Percentiles rank a stretch among this genome's conserved stretches.
Evolutionary conservation across 2,329 filamentous ascomycete species (phyloP).

Genomic region (Microdochium trichocladiopsis): DNA sequence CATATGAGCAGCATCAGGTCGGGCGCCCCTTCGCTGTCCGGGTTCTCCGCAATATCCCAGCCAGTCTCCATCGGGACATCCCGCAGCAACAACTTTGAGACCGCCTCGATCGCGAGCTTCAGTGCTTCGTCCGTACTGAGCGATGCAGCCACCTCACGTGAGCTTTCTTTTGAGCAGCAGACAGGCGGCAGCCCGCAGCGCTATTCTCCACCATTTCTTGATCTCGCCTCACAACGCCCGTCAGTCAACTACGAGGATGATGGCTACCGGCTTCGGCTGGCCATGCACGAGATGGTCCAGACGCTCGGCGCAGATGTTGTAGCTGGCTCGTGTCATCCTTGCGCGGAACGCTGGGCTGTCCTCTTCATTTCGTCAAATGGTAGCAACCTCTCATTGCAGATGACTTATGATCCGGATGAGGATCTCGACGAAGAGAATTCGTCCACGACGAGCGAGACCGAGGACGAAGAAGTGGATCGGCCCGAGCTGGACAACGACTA

Average conservation of each 20-base stretch:
- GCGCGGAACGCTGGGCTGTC: slow-evolving; percentile 76
- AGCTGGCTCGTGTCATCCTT: slow-evolving; percentile 67
- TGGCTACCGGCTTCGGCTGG: slow-evolving; percentile 57
- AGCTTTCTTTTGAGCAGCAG: slow-evolving; percentile 53
- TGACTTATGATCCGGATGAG: slow-evolving; percentile 65
- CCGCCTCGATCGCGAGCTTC: slow-evolving; percentile 64
- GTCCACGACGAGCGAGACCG: slow-evolving; percentile 51
- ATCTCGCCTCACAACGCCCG: slow-evolving; percentile 33
- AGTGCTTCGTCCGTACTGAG: slow-evolving; percentile 68
- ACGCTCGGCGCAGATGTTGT: slow-evolving; percentile 56
- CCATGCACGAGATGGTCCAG: slow-evolving; percentile 65
- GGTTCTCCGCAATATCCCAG: slow-evolving; percentile 60
- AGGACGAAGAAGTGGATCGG: slow-evolving; percentile 54
- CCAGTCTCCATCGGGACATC: slow-evolving; percentile 55
- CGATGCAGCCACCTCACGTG: slow-evolving; percentile 59
- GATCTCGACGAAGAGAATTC: slow-evolving; percentile 57
- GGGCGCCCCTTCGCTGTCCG: slow-evolving; percentile 61
- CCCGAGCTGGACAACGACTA: slow-evolving; percentile 71
- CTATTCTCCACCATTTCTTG: slow-evolving; percentile 45
- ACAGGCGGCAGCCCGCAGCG: slow-evolving; percentile 40
- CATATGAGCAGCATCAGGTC: slow-evolving; percentile 57
- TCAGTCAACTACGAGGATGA: slow-evolving; percentile 54
- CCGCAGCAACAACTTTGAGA: slow-evolving; percentile 53
- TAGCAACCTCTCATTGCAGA: slow-evolving; percentile 59
- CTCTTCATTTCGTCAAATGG: slow-evolving; percentile 72